Conservation (phyloP, 140 eudicot genomes). For the Oenanthe javanica region DNA sequence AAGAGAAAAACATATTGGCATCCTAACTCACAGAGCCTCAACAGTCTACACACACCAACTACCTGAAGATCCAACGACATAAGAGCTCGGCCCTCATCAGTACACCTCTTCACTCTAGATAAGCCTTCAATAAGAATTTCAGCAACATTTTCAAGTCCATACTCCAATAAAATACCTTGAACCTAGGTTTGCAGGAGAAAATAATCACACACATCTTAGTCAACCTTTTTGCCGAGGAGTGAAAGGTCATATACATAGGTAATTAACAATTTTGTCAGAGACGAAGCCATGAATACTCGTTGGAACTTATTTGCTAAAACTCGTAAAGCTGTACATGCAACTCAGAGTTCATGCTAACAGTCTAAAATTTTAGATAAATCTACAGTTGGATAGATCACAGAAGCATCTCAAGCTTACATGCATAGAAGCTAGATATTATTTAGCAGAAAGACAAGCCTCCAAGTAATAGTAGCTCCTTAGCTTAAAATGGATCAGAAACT, state of each 20-base stretch:
- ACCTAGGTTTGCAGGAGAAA: slow-evolving; percentile 33
- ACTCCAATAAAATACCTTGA: slow-evolving; percentile 68
- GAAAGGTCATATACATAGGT: background rate
- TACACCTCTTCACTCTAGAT: slow-evolving; percentile 86
- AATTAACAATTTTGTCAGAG: background rate
- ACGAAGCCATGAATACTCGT: background rate
- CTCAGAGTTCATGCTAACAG: background rate
- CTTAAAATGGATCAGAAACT: slow-evolving; percentile 1
- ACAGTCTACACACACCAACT: background rate
- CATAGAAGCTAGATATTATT: background rate
- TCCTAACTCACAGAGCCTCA: background rate
- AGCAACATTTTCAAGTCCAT: slow-evolving; percentile 82
- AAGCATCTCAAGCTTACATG: background rate
- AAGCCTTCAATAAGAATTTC: slow-evolving; percentile 81
- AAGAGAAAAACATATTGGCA: background rate
- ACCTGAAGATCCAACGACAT: slow-evolving; percentile 99
- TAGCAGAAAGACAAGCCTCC: background rate
- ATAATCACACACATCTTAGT: background rate
- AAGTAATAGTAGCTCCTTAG: background rate
- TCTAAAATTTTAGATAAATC: too few relatives aligned
- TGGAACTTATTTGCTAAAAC: background rate
- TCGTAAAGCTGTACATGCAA: background rate
- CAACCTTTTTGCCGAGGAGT: background rate
- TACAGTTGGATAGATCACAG: too few relatives aligned
- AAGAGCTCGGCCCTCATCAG: slow-evolving; percentile 94